These are phyloP conservation scores for Avena sativa DNA, from an alignment of 176 grass and related monocot species.

Conservation along the genomic window DNA sequence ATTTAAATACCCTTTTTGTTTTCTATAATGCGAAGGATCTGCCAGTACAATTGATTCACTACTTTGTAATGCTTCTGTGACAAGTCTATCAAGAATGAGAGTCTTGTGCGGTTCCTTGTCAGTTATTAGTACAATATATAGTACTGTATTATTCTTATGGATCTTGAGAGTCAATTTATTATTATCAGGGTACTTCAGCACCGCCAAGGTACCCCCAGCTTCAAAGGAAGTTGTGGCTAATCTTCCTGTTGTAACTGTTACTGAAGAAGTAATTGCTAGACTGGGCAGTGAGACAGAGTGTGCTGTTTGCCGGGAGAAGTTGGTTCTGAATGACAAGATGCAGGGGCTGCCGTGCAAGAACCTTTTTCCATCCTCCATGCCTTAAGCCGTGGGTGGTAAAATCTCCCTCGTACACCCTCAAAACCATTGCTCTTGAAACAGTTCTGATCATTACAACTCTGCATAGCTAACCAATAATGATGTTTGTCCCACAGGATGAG, in stretches of 20 bases:
- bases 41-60: background rate
- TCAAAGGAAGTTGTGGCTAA: conserved; percentile 93
- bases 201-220: conserved; percentile 70
- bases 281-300: conserved; percentile 81
- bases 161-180: conserved; percentile 8
- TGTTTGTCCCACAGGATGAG: conserved; percentile 64
- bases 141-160: conserved; percentile 18
- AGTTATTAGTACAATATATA: background rate
- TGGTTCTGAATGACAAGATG: conserved; percentile 81
- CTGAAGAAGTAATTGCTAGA: conserved; percentile 64
- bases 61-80: background rate
- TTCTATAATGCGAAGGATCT: background rate
- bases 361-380: conserved; percentile 90
- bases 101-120: background rate
- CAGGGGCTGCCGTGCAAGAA: conserved; percentile 98
- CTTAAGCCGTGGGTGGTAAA: conserved; percentile 91
- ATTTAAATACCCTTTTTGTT: background rate
- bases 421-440: background rate
- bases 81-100: background rate
- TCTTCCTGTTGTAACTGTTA: conserved; percentile 76
- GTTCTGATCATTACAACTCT: background rate
- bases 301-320: conserved; percentile 92
- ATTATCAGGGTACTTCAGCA: conserved; percentile 57
- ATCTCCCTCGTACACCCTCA: background rate
- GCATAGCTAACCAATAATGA: background rate